phyloP scores from a whole-genome alignment of 23 red algal species.

The Gracilaria caudata region DNA sequence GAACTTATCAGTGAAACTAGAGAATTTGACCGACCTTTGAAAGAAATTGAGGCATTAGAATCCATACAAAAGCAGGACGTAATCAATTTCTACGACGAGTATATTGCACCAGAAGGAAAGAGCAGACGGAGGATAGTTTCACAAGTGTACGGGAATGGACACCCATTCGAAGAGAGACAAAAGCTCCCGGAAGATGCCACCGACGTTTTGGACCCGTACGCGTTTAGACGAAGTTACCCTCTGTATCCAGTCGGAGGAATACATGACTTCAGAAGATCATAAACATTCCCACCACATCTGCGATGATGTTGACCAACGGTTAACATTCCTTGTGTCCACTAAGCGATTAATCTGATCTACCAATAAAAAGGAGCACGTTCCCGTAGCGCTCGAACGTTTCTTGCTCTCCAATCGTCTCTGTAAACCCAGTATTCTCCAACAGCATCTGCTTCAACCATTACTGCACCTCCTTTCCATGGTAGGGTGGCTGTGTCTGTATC shows the following conservation, averaged over 20 bases:
- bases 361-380: conserved; percentile 76
- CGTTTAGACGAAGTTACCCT: conserved; percentile 41
- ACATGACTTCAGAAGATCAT: conserved; percentile 8
- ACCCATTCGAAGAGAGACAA: conserved; percentile 38
- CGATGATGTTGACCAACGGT: neutral
- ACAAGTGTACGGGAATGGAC: conserved; percentile 52
- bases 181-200: conserved; percentile 1
- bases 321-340: neutral
- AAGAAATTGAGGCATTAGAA: conserved; percentile 70
- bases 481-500: conserved; percentile 70
- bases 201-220: conserved; percentile 35
- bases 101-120: conserved; percentile 49
- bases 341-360: neutral
- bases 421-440: conserved; percentile 66
- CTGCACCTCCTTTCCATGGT: conserved; percentile 78
- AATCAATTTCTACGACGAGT: conserved; percentile 57
- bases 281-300: neutral
- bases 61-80: conserved; percentile 60
- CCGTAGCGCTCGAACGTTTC: conserved; percentile 63
- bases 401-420: conserved; percentile 66
- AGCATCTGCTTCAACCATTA: conserved; percentile 74
- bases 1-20: conserved; percentile 46
- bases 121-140: conserved; percentile 48
- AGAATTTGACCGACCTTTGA: conserved; percentile 47
- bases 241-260: conserved; percentile 70